phyloP scores from a whole-genome alignment of 148 eudicot species.

The Cornus controversa region DNA sequence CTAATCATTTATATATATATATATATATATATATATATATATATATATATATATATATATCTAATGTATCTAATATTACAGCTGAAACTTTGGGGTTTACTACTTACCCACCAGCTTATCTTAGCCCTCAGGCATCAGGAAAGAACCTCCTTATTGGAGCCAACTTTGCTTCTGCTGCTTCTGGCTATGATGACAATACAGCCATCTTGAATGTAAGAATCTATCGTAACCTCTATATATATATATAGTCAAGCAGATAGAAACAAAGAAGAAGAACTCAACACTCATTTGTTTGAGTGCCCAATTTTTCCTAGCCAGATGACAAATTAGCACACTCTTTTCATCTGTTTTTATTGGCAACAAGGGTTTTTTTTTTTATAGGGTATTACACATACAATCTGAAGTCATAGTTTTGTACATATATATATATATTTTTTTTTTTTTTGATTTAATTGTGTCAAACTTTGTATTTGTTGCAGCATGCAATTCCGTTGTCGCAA shows the following conservation, averaged over 20 bases:
- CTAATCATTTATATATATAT: no score
- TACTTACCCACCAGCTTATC: conserved; percentile 76
- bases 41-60: no score
- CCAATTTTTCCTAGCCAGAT: no score
- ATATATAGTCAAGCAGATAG: neutral
- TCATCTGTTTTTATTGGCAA: no score
- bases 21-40: no score
- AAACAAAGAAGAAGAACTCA: neutral
- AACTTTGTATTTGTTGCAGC: conserved; percentile 42
- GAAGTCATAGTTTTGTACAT: neutral
- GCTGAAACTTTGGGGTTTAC: conserved; percentile 93
- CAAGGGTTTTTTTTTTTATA: no score
- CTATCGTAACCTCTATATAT: neutral
- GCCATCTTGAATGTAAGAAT: conserved; percentile 56
- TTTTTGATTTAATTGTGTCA: no score
- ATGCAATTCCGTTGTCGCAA: conserved; percentile 75
- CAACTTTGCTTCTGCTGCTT: conserved; percentile 92
- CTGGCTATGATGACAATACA: conserved; percentile 93
- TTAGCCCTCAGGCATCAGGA: conserved; percentile 95
- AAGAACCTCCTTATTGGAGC: conserved; percentile 81
- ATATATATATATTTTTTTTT: no score
- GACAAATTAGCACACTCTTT: no score
- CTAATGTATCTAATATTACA: conserved; percentile 19
- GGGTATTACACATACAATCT: no score
- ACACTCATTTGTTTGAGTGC: neutral